Evolutionary conservation across 257 asterid species (phyloP).

Genomic region (Osmanthus fragrans): DNA sequence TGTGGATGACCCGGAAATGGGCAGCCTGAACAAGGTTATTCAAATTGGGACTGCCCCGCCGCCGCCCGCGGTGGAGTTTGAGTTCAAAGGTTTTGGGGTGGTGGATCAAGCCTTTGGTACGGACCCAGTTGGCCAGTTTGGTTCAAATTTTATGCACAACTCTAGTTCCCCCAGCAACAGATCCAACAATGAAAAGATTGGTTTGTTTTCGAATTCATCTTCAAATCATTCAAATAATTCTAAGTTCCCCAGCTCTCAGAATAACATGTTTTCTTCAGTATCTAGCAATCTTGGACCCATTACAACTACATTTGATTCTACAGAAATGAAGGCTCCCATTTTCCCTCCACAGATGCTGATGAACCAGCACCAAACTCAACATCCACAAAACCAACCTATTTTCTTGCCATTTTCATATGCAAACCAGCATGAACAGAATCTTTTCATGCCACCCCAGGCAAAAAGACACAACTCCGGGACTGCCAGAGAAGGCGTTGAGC

Average conservation of each 20-base stretch:
- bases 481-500: constrained; percentile 20
- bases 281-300: constrained; percentile 33
- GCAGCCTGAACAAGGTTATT: constrained; percentile 42
- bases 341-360: constrained; percentile 44
- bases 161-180: constrained; percentile 20
- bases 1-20: constrained; percentile 53
- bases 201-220: constrained; percentile 22
- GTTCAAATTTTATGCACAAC: constrained; percentile 21
- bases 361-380: constrained; percentile 50
- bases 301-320: constrained; percentile 30
- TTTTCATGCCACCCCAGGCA: constrained; percentile 39
- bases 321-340: constrained; percentile 35
- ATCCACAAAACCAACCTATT: constrained; percentile 41
- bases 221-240: constrained; percentile 16
- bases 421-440: constrained; percentile 36
- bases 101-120: constrained; percentile 49
- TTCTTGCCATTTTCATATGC: constrained; percentile 40
- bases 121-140: constrained; percentile 24
- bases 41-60: constrained; percentile 31
- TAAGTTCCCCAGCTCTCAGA: constrained; percentile 23
- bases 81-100: constrained; percentile 41
- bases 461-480: constrained; percentile 44
- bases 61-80: constrained; percentile 32
- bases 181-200: constrained; percentile 30
- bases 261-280: constrained; percentile 28